Percentiles rank a stretch among this genome's conserved stretches.
Conservation (phyloP, 164 flowering plant genomes). For the Annona squamosa region DNA sequence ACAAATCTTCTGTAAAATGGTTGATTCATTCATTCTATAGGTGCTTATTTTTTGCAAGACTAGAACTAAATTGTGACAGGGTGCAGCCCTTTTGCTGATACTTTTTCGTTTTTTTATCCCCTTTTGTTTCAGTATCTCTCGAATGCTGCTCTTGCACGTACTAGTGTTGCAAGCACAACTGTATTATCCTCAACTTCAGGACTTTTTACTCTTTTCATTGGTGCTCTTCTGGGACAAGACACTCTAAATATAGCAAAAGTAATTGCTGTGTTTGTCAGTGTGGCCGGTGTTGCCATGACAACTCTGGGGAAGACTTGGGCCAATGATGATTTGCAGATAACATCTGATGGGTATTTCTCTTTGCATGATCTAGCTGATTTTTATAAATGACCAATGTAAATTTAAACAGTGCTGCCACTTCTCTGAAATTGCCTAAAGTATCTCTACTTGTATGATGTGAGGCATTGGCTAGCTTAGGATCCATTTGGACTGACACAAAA, state of each 20-base stretch:
- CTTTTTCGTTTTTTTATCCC: background rate
- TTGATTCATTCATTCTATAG: background rate
- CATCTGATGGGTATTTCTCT: conserved; percentile 41
- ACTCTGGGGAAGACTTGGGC: conserved; percentile 99
- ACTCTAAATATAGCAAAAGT: conserved; percentile 72
- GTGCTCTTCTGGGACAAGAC: conserved; percentile 84
- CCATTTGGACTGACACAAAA: background rate
- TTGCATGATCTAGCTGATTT: background rate
- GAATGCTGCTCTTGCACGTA: conserved; percentile 94
- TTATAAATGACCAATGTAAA: background rate
- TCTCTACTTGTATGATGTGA: too few relatives aligned
- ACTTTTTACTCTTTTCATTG: conserved; percentile 89
- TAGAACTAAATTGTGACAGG: background rate
- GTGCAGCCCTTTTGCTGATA: background rate
- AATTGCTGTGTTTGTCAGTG: conserved; percentile 88
- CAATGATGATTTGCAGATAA: conserved; percentile 60
- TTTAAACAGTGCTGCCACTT: too few relatives aligned
- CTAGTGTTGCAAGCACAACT: conserved; percentile 98
- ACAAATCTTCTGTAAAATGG: background rate
- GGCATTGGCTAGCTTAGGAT: background rate
- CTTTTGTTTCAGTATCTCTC: conserved; percentile 64
- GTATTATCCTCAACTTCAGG: conserved; percentile 96
- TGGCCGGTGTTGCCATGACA: conserved; percentile 97
- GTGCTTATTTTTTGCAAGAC: too few relatives aligned
- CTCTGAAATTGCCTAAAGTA: too few relatives aligned